A percentile compares a stretch with the other conserved stretches of the same genome.
These are phyloP conservation scores for Herpetospermum pedunculosum DNA, from an alignment of 306 rosid species.

Conservation along the genomic window DNA sequence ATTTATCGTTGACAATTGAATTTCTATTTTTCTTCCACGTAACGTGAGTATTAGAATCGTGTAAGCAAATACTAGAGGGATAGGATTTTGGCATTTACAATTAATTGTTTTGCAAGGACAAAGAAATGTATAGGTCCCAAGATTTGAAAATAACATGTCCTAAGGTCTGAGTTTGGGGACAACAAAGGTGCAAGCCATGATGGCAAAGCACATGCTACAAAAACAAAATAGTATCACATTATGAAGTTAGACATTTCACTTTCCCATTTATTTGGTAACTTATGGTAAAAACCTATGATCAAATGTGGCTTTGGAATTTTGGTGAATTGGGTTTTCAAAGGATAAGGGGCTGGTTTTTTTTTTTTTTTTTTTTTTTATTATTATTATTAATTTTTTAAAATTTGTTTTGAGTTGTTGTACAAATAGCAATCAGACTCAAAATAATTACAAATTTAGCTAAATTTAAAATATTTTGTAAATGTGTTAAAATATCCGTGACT, in stretches of 20 bases:
- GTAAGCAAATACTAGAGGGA: not conserved
- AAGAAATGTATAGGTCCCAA: not conserved
- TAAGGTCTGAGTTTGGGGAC: not conserved
- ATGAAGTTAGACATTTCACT: not conserved
- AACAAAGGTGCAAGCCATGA: not conserved
- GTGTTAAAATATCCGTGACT: too few species aligned
- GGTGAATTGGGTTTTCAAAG: not conserved
- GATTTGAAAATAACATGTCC: not conserved
- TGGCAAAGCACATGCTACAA: not conserved
- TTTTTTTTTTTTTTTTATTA: too few species aligned
- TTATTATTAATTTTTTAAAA: too few species aligned
- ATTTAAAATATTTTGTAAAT: too few species aligned
- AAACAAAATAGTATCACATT: not conserved
- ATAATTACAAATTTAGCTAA: too few species aligned
- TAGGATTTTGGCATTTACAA: not conserved
- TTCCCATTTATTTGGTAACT: not conserved
- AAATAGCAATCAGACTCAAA: too few species aligned
- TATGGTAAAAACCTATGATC: not conserved
- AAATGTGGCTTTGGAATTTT: not conserved
- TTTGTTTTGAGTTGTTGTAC: too few species aligned
- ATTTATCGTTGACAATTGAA: not conserved
- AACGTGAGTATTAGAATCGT: not conserved
- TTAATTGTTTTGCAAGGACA: not conserved
- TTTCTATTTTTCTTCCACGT: not conserved
- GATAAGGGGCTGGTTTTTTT: not conserved